phyloP scores from a whole-genome alignment of 805 yeast species.

The Pichia kluyveri region DNA sequence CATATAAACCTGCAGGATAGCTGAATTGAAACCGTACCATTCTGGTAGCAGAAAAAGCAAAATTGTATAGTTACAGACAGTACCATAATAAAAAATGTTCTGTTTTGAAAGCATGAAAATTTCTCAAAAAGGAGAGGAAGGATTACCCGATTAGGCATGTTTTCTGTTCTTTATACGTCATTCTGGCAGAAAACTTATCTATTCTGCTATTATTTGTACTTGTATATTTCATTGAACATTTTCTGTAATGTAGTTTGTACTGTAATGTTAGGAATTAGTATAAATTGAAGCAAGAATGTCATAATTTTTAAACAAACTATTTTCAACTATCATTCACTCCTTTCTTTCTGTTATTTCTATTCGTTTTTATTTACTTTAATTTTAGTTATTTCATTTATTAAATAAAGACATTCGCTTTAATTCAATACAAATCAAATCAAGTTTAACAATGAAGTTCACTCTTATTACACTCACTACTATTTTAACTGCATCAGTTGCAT shows the following conservation, averaged over 20 bases:
- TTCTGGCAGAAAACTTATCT: background rate
- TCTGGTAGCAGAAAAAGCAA: background rate
- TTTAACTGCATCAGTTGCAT: background rate
- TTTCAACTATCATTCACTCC: no score
- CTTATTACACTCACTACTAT: conserved; percentile 1
- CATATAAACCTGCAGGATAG: no score
- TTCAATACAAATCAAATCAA: background rate
- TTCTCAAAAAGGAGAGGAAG: background rate
- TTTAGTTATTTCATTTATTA: background rate
- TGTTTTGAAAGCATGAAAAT: background rate
- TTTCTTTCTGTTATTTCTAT: background rate
- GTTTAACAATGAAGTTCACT: conserved; percentile 2
- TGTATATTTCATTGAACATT: background rate
- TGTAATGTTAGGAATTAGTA: background rate
- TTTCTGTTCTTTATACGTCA: background rate
- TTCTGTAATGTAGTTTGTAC: background rate
- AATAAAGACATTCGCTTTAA: background rate
- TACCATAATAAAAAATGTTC: background rate
- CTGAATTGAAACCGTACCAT: no score
- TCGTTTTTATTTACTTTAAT: background rate
- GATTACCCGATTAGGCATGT: background rate
- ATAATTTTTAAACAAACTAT: no score
- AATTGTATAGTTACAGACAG: no score
- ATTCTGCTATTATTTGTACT: background rate
- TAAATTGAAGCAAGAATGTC: background rate